Percentiles rank a stretch among this genome's conserved stretches.
Evolutionary conservation across 2,329 filamentous ascomycete genomes (phyloP).

Genomic region (Claviceps sp.): DNA sequence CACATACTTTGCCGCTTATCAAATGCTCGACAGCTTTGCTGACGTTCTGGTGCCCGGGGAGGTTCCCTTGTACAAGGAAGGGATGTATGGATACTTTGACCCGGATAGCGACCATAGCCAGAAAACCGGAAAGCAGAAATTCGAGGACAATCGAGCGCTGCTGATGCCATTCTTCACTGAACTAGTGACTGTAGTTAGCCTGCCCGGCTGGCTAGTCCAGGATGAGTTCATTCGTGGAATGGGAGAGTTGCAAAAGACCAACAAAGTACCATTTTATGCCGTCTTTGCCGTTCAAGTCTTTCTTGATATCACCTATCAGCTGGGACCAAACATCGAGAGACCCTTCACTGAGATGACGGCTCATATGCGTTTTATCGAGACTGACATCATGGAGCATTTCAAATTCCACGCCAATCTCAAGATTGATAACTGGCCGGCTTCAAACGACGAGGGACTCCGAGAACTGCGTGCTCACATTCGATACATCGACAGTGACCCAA

Average conservation of each 20-base stretch:
- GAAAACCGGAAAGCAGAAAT: constrained; percentile 18
- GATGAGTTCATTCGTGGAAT: constrained; percentile 26
- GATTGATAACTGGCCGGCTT: constrained; percentile 13
- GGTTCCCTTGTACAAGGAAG: constrained; percentile 13
- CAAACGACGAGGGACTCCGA: not conserved
- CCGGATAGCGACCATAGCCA: constrained; percentile 10
- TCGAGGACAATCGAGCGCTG: constrained; percentile 21
- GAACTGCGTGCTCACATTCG: constrained; percentile 5
- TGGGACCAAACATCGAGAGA: constrained; percentile 10
- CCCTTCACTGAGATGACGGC: constrained; percentile 3
- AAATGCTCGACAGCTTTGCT: not conserved
- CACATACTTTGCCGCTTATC: not conserved
- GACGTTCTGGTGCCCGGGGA: constrained; percentile 4
- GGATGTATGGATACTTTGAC: constrained; percentile 14
- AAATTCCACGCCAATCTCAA: constrained; percentile 19
- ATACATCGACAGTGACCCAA: not conserved
- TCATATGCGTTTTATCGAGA: not conserved
- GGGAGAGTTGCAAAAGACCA: constrained; percentile 16
- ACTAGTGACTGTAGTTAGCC: constrained; percentile 12
- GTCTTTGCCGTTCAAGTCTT: constrained; percentile 27
- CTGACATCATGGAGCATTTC: constrained; percentile 1
- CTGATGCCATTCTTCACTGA: constrained; percentile 22
- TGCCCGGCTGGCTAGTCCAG: constrained; percentile 11
- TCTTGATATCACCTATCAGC: constrained; percentile 25
- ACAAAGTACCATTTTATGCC: constrained; percentile 20